phyloP scores from a whole-genome alignment of 208 protist genomes.

The Endotrypanum monterogeii region DNA sequence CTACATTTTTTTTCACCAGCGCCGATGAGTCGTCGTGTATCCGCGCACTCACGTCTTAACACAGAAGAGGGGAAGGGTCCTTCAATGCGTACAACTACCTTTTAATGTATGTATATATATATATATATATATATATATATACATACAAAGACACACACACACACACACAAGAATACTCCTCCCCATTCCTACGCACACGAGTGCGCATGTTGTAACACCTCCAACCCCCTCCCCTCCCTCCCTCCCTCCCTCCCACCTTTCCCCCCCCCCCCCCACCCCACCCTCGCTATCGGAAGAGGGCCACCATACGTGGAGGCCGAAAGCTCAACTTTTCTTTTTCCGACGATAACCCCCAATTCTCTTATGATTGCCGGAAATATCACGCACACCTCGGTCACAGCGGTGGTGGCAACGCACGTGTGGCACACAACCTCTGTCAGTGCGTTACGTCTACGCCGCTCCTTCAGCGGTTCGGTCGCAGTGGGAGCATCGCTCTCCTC shows the following conservation, averaged over 20 bases:
- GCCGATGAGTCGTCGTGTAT: too few species aligned
- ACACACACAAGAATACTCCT: not conserved
- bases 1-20: too few species aligned
- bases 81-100: too few species aligned
- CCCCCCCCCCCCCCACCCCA: too few species aligned
- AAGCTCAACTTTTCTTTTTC: too few species aligned
- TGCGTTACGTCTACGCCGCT: constrained; percentile 5
- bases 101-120: too few species aligned
- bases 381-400: not conserved
- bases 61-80: too few species aligned
- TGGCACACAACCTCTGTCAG: not conserved
- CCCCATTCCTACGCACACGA: not conserved
- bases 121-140: too few species aligned
- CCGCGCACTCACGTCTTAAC: too few species aligned
- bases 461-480: not conserved
- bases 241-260: not conserved
- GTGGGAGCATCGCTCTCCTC: not conserved
- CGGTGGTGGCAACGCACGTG: not conserved
- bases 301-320: not conserved
- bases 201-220: not conserved
- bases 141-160: too few species aligned
- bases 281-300: too few species aligned
- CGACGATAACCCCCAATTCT: not conserved
- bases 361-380: not conserved
- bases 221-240: not conserved